Evolutionary conservation across 192 early-diverging fungal species (phyloP), one percentile per base, ranked within the genome.

Genomic region (Coemansia sp.): DNA sequence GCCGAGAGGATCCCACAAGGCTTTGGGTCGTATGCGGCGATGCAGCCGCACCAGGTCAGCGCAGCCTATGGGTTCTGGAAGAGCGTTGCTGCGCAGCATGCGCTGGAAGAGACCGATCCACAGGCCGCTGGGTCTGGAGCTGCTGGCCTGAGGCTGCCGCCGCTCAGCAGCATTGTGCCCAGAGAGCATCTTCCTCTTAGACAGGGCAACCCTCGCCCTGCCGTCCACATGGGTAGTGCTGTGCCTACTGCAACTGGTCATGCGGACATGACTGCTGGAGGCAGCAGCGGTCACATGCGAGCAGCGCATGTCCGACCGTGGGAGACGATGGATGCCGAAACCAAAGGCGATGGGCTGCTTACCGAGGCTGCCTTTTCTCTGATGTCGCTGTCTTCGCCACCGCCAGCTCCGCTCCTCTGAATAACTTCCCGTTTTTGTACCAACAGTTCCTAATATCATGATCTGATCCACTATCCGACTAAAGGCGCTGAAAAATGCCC

Each of bases 351-450:
- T 17, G 62, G 75, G 4, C 70, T 79, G 9, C 70, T 79, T 30
- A 59, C 76, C 2, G 76, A 79, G 6, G 76, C 76, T 45, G 76
- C 76, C 17, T 73, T 79, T 31, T 79, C 76, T 56, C 76, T 79
- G 36, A 79, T 79, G 76, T 65, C 76, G 56, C 67, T 79, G 8
- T 48, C 45, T 25, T 41, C 38, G 14, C 38, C 38, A 41, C 13
- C 34, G 5, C n/a, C n/a, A 34, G 5, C 33, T 34, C 33, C 4
- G 38, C 38, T 41, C 17, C 22, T 13, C 23, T 25, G 45, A 25
- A 44, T 23, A 45, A 30, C 50, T 50, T n/a, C 27, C 40, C 10
- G 17, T 52, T 31, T 22, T 23, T 41, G 38, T 41, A 41, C 15
- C 38, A 41, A 41, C 13, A 41, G 9, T 40, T 5, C 34, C 34